A percentile compares a stretch with the other conserved stretches of the same genome.
Conservation (phyloP, 768 basidiomycete genomes). For the Termitomyces bulborhizus region DNA sequence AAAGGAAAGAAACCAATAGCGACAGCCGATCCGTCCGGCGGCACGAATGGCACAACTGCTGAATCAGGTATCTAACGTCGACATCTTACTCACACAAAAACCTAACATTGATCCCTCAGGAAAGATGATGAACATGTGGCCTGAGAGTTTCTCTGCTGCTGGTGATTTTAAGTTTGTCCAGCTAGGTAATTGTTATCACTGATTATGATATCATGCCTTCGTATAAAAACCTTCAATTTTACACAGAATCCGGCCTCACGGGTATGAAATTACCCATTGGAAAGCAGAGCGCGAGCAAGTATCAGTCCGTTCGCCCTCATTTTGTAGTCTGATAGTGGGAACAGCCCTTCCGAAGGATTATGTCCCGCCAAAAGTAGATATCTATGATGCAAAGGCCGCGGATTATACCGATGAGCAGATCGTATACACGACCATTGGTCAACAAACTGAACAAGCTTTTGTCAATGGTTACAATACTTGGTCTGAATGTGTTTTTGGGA, state of each 20-base stretch:
- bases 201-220: background rate
- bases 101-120: background rate
- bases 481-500: background rate
- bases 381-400: background rate
- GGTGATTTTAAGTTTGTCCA: background rate
- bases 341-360: background rate
- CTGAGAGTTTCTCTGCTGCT: background rate
- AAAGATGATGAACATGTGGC: background rate
- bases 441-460: background rate
- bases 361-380: background rate
- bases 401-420: background rate
- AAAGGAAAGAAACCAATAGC: background rate
- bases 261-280: background rate
- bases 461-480: background rate
- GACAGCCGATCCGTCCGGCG: too few relatives aligned
- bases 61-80: background rate
- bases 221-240: background rate
- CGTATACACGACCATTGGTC: background rate
- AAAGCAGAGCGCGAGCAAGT: background rate
- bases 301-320: background rate
- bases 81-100: background rate
- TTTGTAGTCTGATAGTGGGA: background rate
- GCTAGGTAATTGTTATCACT: background rate
- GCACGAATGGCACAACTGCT: background rate
- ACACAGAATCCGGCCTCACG: background rate